Percentiles rank a stretch among this genome's conserved stretches.
phyloP scores from a whole-genome alignment of 2,329 filamentous ascomycete genomes.

The Fusarium piperis region DNA sequence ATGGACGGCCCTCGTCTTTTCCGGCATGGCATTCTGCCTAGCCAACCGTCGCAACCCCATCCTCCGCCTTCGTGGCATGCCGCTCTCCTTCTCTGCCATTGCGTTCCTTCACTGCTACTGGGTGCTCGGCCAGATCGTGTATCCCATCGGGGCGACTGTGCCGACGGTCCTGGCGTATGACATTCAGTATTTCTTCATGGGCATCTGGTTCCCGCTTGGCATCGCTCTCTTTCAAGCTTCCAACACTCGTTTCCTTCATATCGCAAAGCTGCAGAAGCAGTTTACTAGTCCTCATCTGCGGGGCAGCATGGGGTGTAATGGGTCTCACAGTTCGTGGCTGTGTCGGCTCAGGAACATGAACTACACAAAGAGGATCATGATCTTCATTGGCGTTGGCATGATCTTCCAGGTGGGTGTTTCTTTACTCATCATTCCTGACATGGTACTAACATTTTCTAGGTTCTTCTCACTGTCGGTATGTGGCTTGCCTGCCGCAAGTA shows the following conservation, averaged over 20 bases:
- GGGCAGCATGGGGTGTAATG: background rate
- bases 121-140: constrained; percentile 51
- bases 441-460: constrained; percentile 48
- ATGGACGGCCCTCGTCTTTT: constrained; percentile 16
- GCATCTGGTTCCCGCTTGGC: constrained; percentile 69
- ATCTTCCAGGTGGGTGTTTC: constrained; percentile 58
- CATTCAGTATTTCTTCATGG: constrained; percentile 70
- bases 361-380: constrained; percentile 56
- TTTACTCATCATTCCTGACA: background rate
- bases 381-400: constrained; percentile 64
- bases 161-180: constrained; percentile 55
- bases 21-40: constrained; percentile 53
- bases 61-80: constrained; percentile 52
- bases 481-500: constrained; percentile 72
- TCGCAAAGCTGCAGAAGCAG: constrained; percentile 61
- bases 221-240: constrained; percentile 73
- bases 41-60: constrained; percentile 49
- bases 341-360: constrained; percentile 46
- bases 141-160: constrained; percentile 48
- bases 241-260: constrained; percentile 67
- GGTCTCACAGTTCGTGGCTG: constrained; percentile 24
- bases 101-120: constrained; percentile 54
- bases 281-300: constrained; percentile 28
- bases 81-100: constrained; percentile 53
- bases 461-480: constrained; percentile 66